phyloP scores from a whole-genome alignment of 106 monocot genomes.

The Dactylorhiza incarnata region DNA sequence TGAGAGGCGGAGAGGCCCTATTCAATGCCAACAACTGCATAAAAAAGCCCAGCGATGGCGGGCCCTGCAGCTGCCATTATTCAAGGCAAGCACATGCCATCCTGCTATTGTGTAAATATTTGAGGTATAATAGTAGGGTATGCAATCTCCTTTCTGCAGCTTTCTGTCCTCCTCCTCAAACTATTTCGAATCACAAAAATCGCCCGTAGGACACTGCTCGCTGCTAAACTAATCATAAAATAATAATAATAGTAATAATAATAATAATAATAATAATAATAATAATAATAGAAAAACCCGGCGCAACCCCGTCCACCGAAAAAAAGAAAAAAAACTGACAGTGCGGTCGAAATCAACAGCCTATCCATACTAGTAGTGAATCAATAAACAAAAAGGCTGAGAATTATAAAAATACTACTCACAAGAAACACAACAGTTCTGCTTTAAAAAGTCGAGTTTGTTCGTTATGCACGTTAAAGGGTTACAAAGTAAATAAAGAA shows the following conservation, averaged over 20 bases:
- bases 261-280: not conserved
- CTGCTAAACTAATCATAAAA: not conserved
- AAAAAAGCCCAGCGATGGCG: constrained; percentile 3
- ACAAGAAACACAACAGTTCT: not conserved
- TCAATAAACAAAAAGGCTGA: not conserved
- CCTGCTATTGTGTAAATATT: constrained; percentile 2
- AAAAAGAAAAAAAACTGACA: not conserved
- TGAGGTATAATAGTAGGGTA: not conserved
- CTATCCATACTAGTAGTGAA: not conserved
- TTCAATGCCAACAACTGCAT: not conserved
- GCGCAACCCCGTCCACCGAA: not conserved
- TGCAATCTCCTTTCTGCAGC: constrained; percentile 5
- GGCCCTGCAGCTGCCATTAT: constrained; percentile 3
- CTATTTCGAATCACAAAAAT: not conserved
- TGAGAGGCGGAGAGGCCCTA: not conserved
- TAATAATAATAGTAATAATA: not conserved
- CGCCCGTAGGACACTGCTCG: not conserved
- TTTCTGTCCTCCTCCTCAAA: not conserved
- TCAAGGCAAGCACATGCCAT: constrained; percentile 4
- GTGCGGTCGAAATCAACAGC: not conserved
- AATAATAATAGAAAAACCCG: not conserved
- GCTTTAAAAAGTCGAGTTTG: not conserved
- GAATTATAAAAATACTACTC: not conserved
- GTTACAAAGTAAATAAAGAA: too few species aligned
- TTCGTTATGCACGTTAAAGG: too few species aligned